Evolutionary conservation across 805 yeast genomes (phyloP).

Genomic region (Pichia nanzhaoensis): DNA sequence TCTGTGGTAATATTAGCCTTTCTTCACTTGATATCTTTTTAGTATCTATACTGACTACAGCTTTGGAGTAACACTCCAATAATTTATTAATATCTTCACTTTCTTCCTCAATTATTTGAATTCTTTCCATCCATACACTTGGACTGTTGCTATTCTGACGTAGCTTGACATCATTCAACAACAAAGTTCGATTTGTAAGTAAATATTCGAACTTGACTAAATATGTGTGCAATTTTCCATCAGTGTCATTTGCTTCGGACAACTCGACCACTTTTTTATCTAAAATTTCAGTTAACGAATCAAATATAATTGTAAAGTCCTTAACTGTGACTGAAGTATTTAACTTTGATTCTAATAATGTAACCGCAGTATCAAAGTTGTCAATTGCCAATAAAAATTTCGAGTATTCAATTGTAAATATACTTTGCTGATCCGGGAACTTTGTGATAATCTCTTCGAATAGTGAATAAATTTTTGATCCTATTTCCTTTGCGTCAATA

Average conservation of each 20-base stretch:
- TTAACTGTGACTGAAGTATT: conserved; percentile 40
- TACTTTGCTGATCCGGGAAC: conserved; percentile 57
- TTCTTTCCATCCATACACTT: conserved; percentile 62
- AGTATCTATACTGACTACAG: conserved; percentile 62
- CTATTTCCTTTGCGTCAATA: conserved; percentile 1
- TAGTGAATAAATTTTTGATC: conserved; percentile 15
- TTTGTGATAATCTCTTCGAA: conserved; percentile 31
- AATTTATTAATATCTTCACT: conserved; percentile 30
- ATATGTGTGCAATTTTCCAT: conserved; percentile 24
- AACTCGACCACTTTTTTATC: conserved; percentile 34
- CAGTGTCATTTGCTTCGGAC: background rate
- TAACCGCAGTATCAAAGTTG: conserved; percentile 34
- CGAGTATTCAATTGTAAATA: conserved; percentile 42
- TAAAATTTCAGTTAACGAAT: conserved; percentile 53
- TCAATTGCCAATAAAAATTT: conserved; percentile 38
- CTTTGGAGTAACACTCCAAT: conserved; percentile 54
- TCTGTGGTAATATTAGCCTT: conserved; percentile 33
- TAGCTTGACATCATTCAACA: conserved; percentile 61
- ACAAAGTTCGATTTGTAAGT: conserved; percentile 47
- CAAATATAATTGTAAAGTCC: conserved; percentile 61
- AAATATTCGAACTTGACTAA: conserved; percentile 47
- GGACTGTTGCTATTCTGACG: conserved; percentile 57
- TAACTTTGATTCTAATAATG: conserved; percentile 44
- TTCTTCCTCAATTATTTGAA: conserved; percentile 27
- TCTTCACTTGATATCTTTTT: conserved; percentile 37